Conservation (phyloP, 1,139 yeast species). For the Blastobotrys persicus region DNA sequence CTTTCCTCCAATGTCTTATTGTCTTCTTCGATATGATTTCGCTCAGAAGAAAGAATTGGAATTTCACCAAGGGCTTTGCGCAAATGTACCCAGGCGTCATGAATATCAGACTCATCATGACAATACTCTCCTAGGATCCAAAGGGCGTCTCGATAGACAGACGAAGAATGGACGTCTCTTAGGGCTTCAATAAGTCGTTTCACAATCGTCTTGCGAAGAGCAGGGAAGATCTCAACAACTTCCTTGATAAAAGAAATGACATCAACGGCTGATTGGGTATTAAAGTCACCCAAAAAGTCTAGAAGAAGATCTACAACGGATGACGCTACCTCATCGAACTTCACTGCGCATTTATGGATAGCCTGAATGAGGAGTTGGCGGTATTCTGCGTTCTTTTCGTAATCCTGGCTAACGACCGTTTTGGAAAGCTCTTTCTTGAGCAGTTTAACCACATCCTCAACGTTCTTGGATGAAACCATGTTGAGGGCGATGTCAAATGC, state of each 20-base stretch:
- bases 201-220: constrained; percentile 65
- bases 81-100: constrained; percentile 83
- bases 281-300: constrained; percentile 82
- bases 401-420: constrained; percentile 56
- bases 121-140: constrained; percentile 97
- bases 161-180: constrained; percentile 74
- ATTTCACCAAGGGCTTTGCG: constrained; percentile 85
- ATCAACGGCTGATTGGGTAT: constrained; percentile 83
- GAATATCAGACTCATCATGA: constrained; percentile 66
- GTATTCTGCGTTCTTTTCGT: constrained; percentile 77
- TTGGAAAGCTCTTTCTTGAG: constrained; percentile 87
- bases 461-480: constrained; percentile 82
- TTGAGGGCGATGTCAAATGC: constrained; percentile 80
- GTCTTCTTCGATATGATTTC: constrained; percentile 44
- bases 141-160: constrained; percentile 87
- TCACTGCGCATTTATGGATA: constrained; percentile 85
- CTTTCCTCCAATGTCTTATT: constrained; percentile 28
- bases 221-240: constrained; percentile 89
- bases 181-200: constrained; percentile 62
- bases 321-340: constrained; percentile 87
- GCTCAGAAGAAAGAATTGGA: constrained; percentile 80
- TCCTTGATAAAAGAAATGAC: constrained; percentile 88
- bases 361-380: constrained; percentile 86
- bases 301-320: constrained; percentile 84
- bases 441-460: constrained; percentile 88